Evolutionary conservation across 2,329 filamentous ascomycete species (phyloP).

Genomic region (Claviceps paspali): DNA sequence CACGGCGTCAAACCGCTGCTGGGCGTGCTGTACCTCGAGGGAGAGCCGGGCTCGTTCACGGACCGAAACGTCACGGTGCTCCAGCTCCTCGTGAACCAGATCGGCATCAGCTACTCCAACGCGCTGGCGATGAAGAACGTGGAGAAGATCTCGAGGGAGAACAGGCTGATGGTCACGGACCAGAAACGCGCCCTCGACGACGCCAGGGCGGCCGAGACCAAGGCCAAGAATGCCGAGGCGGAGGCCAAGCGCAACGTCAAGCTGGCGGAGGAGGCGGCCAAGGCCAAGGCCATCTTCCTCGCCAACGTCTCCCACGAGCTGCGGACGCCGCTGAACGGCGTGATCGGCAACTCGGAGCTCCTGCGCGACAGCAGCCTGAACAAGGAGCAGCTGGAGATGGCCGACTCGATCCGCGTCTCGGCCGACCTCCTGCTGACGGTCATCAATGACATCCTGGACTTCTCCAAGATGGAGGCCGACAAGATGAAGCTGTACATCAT

Average conservation of each 20-base stretch:
- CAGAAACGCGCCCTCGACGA: constrained; percentile 61
- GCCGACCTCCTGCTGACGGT: constrained; percentile 79
- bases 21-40: constrained; percentile 62
- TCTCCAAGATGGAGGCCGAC: constrained; percentile 84
- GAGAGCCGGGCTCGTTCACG: constrained; percentile 60
- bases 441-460: constrained; percentile 93
- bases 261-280: constrained; percentile 68
- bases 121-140: constrained; percentile 53
- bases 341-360: constrained; percentile 79
- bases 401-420: constrained; percentile 73
- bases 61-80: constrained; percentile 54
- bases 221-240: constrained; percentile 62
- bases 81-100: constrained; percentile 63
- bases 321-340: constrained; percentile 70
- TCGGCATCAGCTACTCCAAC: constrained; percentile 57
- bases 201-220: constrained; percentile 56
- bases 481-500: constrained; percentile 69
- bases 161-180: constrained; percentile 61
- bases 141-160: constrained; percentile 64
- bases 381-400: constrained; percentile 68
- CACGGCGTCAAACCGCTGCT: constrained; percentile 57
- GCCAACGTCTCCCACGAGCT: constrained; percentile 72
- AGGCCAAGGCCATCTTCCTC: constrained; percentile 68
- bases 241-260: constrained; percentile 67
- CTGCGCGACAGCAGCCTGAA: constrained; percentile 61